Conservation (phyloP, 2,329 filamentous ascomycete genomes). For the Lizonia empirigonia region DNA sequence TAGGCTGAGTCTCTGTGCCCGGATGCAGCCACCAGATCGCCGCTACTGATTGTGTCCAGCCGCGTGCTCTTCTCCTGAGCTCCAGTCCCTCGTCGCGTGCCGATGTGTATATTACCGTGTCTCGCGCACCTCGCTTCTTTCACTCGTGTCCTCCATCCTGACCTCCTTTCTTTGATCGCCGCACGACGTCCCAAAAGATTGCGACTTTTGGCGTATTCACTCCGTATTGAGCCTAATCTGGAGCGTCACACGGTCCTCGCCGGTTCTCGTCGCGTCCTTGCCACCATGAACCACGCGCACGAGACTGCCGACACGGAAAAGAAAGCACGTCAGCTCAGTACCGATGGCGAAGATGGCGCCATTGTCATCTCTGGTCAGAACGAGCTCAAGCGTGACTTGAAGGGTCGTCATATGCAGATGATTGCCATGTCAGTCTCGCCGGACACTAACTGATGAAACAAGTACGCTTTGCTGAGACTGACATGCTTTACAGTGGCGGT, state of each 20-base stretch:
- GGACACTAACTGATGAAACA: neutral
- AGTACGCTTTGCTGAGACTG: neutral
- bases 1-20: slow-evolving; percentile 3
- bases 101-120: slow-evolving; percentile 1
- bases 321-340: slow-evolving; percentile 4
- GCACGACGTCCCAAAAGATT: neutral
- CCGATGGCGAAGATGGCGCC: slow-evolving; percentile 1
- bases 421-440: slow-evolving; percentile 54
- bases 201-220: neutral
- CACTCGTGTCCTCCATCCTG: neutral
- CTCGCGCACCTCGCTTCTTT: neutral
- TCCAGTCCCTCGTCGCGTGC: slow-evolving; percentile 4
- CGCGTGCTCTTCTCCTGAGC: neutral
- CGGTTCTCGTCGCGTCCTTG: neutral
- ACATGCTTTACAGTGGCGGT: slow-evolving; percentile 48
- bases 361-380: slow-evolving; percentile 6
- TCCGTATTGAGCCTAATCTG: neutral
- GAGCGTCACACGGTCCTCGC: neutral
- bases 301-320: slow-evolving; percentile 9
- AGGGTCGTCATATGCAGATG: slow-evolving; percentile 63
- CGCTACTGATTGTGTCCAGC: slow-evolving; percentile 4
- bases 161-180: neutral
- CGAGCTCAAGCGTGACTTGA: slow-evolving; percentile 38
- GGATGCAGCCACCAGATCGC: slow-evolving; percentile 6
- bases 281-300: slow-evolving; percentile 3